Percentiles rank a stretch among this genome's conserved stretches.
Evolutionary conservation across 768 basidiomycete species (phyloP).

Genomic region (Rhizopogon roseolus): DNA sequence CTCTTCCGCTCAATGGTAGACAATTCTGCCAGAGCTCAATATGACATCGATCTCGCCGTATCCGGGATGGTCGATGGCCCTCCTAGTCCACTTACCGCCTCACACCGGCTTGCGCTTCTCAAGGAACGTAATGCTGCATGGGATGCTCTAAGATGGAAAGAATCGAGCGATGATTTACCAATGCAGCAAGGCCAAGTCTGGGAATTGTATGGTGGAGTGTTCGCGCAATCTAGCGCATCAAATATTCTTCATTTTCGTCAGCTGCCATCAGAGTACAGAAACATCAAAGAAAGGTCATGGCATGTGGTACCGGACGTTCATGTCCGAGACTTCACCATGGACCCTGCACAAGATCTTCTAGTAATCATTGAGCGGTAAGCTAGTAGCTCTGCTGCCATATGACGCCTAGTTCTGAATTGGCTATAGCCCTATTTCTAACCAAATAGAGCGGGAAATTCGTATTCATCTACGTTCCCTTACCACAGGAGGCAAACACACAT

Average conservation of each 20-base stretch:
- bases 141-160: conserved; percentile 33
- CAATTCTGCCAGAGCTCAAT: conserved; percentile 31
- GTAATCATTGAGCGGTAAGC: conserved; percentile 42
- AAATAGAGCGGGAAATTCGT: conserved; percentile 2
- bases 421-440: conserved; percentile 3
- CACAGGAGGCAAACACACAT: conserved; percentile 42
- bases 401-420: not conserved
- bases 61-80: conserved; percentile 39
- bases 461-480: conserved; percentile 44
- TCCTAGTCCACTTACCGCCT: conserved; percentile 18
- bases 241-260: conserved; percentile 37
- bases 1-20: conserved; percentile 23
- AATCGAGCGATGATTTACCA: conserved; percentile 23
- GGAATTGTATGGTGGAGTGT: conserved; percentile 56
- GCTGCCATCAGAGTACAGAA: conserved; percentile 45
- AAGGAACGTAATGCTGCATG: conserved; percentile 34
- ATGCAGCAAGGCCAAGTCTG: conserved; percentile 44
- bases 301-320: conserved; percentile 28
- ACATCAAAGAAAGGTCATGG: conserved; percentile 46
- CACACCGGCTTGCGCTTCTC: conserved; percentile 35
- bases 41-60: conserved; percentile 40
- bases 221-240: conserved; percentile 34
- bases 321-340: conserved; percentile 59
- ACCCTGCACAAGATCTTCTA: conserved; percentile 63
- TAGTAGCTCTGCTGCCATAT: not conserved